These are phyloP conservation scores for Discostella pseudostelligera DNA, from an alignment of 108 stramenopile genomes.

Conservation along the genomic window DNA sequence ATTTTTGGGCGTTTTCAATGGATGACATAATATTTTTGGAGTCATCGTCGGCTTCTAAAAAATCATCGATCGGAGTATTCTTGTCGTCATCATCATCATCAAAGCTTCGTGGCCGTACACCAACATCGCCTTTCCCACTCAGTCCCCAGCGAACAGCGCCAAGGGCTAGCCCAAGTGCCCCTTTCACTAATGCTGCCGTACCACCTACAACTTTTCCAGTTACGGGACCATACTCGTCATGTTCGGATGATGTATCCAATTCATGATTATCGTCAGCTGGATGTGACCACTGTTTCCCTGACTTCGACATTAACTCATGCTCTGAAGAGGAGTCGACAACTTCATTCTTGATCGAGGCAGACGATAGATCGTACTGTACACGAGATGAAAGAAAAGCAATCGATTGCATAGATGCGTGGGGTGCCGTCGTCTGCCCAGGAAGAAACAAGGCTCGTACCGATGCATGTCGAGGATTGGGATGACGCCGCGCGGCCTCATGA, in stretches of 20 bases:
- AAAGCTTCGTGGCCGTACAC: not conserved
- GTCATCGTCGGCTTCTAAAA: slow-evolving; percentile 38
- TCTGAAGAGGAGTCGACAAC: not conserved
- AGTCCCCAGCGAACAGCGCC: slow-evolving; percentile 56
- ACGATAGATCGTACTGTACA: slow-evolving; percentile 17
- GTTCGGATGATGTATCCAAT: slow-evolving; percentile 25
- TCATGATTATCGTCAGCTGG: slow-evolving; percentile 3
- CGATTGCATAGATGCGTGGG: slow-evolving; percentile 14
- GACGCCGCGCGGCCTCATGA: slow-evolving; percentile 5
- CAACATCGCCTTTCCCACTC: slow-evolving; percentile 25
- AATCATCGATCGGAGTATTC: slow-evolving; percentile 15
- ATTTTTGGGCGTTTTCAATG: not conserved
- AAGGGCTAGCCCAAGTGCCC: slow-evolving; percentile 49
- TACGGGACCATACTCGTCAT: slow-evolving; percentile 24
- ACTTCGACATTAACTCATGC: slow-evolving; percentile 5
- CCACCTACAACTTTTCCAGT: slow-evolving; percentile 47
- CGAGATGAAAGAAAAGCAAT: slow-evolving; percentile 28
- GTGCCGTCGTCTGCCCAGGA: slow-evolving; percentile 1
- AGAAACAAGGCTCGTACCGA: slow-evolving; percentile 26
- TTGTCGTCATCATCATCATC: slow-evolving; percentile 19
- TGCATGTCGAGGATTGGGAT: slow-evolving; percentile 1
- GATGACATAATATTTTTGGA: slow-evolving; percentile 2
- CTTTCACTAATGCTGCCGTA: slow-evolving; percentile 54
- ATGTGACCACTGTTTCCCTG: slow-evolving; percentile 5
- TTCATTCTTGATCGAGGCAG: slow-evolving; percentile 6